Percentiles rank a stretch among this genome's conserved stretches.
Conservation (phyloP, 371 early-diverging fungal species). For the Circinella minor region DNA sequence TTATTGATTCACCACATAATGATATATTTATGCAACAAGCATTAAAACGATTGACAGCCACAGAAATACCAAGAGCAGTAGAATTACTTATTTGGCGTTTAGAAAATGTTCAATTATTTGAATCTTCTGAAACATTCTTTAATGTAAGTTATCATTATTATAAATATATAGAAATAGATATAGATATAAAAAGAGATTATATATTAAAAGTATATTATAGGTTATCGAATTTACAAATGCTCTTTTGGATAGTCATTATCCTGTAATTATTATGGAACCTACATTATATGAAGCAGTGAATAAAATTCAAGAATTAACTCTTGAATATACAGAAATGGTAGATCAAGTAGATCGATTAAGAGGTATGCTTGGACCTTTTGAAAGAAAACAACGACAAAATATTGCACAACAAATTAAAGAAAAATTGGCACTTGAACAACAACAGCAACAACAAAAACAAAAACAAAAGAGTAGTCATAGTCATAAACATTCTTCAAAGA, state of each 20-base stretch:
- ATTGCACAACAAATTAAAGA: background rate
- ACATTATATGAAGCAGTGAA: slow-evolving; percentile 51
- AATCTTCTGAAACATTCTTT: slow-evolving; percentile 3
- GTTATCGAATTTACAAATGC: slow-evolving; percentile 57
- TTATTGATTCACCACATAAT: slow-evolving; percentile 60
- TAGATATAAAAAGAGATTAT: background rate
- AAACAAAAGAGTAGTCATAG: slow-evolving; percentile 18
- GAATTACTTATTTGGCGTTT: slow-evolving; percentile 53
- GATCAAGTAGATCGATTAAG: slow-evolving; percentile 54
- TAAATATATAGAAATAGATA: no score
- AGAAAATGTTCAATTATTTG: slow-evolving; percentile 8
- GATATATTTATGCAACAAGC: slow-evolving; percentile 68
- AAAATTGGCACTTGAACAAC: slow-evolving; percentile 11
- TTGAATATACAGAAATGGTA: slow-evolving; percentile 42
- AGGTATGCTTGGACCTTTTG: slow-evolving; percentile 56
- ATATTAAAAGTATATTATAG: slow-evolving; percentile 22
- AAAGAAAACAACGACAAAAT: slow-evolving; percentile 43
- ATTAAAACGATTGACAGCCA: slow-evolving; percentile 47
- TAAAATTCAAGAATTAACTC: slow-evolving; percentile 41
- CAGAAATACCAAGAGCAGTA: slow-evolving; percentile 52
- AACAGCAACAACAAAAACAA: slow-evolving; percentile 7
- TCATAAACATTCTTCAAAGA: slow-evolving; percentile 9
- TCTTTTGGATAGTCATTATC: slow-evolving; percentile 64
- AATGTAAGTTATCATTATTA: background rate
- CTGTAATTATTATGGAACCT: slow-evolving; percentile 60